Evolutionary conservation across 192 early-diverging fungal genomes (phyloP), one percentile per base, ranked within the genome.

Genomic region (Coemansia sp.): DNA sequence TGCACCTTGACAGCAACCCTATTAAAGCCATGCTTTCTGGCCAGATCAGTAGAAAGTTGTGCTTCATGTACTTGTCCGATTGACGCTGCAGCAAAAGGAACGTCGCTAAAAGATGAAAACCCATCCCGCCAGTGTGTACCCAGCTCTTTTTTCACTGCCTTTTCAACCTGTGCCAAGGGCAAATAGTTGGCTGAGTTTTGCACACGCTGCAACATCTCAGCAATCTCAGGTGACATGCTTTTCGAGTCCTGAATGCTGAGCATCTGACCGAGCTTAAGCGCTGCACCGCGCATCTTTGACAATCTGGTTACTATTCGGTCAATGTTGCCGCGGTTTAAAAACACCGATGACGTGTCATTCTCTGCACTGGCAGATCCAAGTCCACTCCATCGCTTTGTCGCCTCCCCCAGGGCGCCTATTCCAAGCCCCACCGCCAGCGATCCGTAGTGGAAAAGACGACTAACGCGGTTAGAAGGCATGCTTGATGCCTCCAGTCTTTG

Each of bases 191-290:
- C 97, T 9, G 85, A 87, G 65, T 94, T 93, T 71, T 98, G 97
- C 21, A 98, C 95, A 10, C 92, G 86, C 56, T 91, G 72, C 51
- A 98, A 67, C 5, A 98, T 85, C 33, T 88, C 69, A 52, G 93
- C 89, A 23, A 98, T 68, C 67, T 96, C 92, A 29, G 83, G 82
- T 2, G 96, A 88, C 23, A 97, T 61, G 76, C 87, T 85, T 46
- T 84, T 84, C 27, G 88, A 87, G 52, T 89, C 88, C 82, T 98
- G 97, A 66, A 98, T 98, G 69, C 91, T 93, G 2, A 98, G 71
- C 94, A 98, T 97, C 74, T 98, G 97, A 5, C 95, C 97, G 33
- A 98, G 85, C 68, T 98, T 98, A 17, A 98, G 78, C 5, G 97
- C 97, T 0, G 97, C 97, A 1, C 97, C 97, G 36, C 97, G 89